A percentile compares a stretch with the other conserved stretches of the same genome.
Evolutionary conservation across 2,329 filamentous ascomycete species (phyloP).

Genomic region (Lachnellula occidentalis): DNA sequence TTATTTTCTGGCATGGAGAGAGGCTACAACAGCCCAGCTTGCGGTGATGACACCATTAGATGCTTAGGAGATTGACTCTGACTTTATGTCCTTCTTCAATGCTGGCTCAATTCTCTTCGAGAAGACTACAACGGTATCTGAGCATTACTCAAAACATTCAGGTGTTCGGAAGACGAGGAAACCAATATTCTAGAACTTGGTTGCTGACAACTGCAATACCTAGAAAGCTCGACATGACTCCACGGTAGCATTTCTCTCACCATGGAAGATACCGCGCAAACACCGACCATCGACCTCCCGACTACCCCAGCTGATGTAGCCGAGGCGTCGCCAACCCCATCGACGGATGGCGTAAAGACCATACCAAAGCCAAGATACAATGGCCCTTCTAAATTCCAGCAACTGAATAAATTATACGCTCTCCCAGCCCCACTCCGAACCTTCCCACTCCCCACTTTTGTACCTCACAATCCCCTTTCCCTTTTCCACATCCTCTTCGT

Average conservation of each 20-base stretch:
- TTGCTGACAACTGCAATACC: constrained; percentile 10
- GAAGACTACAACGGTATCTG: constrained; percentile 98
- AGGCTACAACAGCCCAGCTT: constrained; percentile 13
- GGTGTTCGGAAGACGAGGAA: constrained; percentile 1
- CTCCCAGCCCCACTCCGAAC: constrained; percentile 75
- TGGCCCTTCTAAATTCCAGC: constrained; percentile 33
- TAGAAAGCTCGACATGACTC: constrained; percentile 22
- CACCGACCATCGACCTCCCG: neutral
- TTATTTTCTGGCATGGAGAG: neutral
- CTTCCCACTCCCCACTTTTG: constrained; percentile 79
- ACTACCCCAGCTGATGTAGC: constrained; percentile 5
- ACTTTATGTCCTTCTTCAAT: constrained; percentile 53
- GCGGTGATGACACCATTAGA: constrained; percentile 58
- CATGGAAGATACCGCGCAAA: constrained; percentile 24
- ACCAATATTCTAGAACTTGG: neutral
- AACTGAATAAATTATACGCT: constrained; percentile 69
- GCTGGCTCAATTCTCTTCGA: constrained; percentile 56
- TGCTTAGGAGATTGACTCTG: constrained; percentile 46
- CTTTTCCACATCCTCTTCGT: constrained; percentile 73
- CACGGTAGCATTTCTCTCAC: constrained; percentile 16
- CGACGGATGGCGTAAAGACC: neutral
- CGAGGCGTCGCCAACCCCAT: neutral
- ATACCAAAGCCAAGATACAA: constrained; percentile 8
- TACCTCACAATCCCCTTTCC: constrained; percentile 89
- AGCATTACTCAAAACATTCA: constrained; percentile 42